These are phyloP conservation scores for Myxozyma neotropica DNA, from an alignment of 805 yeast species.

Conservation along the genomic window DNA sequence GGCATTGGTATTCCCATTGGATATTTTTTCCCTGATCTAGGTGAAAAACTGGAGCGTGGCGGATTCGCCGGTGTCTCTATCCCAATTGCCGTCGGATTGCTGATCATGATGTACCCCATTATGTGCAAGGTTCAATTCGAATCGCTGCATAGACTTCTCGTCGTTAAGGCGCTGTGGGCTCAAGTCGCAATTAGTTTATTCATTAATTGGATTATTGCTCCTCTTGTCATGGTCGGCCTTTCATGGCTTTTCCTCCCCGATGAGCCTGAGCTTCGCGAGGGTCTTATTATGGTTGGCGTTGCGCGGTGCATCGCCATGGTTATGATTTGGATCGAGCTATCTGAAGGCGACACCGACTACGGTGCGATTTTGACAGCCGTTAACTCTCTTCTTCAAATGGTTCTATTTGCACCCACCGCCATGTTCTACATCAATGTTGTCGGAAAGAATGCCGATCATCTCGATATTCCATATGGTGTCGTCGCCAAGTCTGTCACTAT, in stretches of 20 bases:
- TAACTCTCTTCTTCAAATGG: conserved; percentile 55
- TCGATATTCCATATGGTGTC: conserved; percentile 42
- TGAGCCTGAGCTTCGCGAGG: conserved; percentile 52
- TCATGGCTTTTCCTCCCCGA: conserved; percentile 57
- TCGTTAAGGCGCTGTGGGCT: conserved; percentile 35
- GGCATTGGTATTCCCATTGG: conserved; percentile 37
- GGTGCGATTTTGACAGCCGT: conserved; percentile 58
- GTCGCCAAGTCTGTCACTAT: conserved; percentile 56
- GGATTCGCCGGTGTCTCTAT: conserved; percentile 37
- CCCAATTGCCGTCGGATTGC: conserved; percentile 50
- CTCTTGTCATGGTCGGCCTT: conserved; percentile 58
- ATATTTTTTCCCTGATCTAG: conserved; percentile 35
- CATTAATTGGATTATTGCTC: conserved; percentile 60
- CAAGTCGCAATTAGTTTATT: conserved; percentile 48
- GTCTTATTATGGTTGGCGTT: conserved; percentile 61
- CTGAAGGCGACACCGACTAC: conserved; percentile 54
- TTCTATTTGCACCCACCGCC: conserved; percentile 56
- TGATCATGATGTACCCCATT: conserved; percentile 62
- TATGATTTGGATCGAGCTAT: conserved; percentile 58
- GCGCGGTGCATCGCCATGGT: conserved; percentile 68
- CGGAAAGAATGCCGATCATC: conserved; percentile 36
- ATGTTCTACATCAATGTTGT: conserved; percentile 52
- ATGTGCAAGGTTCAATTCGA: conserved; percentile 60
- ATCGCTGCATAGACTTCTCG: conserved; percentile 41
- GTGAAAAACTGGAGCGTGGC: conserved; percentile 32